Percentiles rank a stretch among this genome's conserved stretches.
Evolutionary conservation across 345 rosid species (phyloP).

Genomic region (Populus tremula): DNA sequence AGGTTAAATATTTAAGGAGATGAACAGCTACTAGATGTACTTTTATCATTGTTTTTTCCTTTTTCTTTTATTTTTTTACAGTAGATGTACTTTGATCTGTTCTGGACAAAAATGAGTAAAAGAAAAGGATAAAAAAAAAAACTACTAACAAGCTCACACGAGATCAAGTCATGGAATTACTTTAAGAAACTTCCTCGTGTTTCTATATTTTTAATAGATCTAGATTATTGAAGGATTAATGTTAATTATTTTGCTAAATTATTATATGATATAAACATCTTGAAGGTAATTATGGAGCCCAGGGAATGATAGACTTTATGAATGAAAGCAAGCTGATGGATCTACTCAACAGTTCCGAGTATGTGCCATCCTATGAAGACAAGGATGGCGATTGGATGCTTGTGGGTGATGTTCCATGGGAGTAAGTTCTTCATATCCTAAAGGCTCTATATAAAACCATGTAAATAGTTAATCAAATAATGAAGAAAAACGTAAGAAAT

Average conservation of each 20-base stretch:
- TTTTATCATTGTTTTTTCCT: not conserved
- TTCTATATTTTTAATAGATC: not conserved
- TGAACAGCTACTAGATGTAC: not conserved
- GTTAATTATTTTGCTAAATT: not conserved
- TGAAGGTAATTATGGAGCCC: constrained; percentile 53
- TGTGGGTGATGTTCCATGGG: constrained; percentile 98
- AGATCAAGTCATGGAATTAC: not conserved
- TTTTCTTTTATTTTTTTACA: not conserved
- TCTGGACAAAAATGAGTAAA: too few relatives aligned
- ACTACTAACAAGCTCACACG: not conserved
- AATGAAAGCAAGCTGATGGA: constrained; percentile 92
- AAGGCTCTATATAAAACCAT: not conserved
- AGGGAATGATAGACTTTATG: constrained; percentile 98
- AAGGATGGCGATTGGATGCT: constrained; percentile 99
- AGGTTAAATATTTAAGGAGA: not conserved
- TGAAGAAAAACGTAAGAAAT: not conserved
- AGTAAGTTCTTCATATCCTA: constrained; percentile 46
- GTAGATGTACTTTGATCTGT: not conserved
- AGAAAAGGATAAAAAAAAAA: not conserved
- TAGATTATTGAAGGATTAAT: not conserved
- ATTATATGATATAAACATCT: not conserved
- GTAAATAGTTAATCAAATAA: not conserved
- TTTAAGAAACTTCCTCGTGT: not conserved
- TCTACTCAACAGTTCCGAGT: constrained; percentile 80
- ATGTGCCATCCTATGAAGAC: constrained; percentile 93